Conservation (phyloP, 176 grass and related monocot species). For the Pharus latifolius region DNA sequence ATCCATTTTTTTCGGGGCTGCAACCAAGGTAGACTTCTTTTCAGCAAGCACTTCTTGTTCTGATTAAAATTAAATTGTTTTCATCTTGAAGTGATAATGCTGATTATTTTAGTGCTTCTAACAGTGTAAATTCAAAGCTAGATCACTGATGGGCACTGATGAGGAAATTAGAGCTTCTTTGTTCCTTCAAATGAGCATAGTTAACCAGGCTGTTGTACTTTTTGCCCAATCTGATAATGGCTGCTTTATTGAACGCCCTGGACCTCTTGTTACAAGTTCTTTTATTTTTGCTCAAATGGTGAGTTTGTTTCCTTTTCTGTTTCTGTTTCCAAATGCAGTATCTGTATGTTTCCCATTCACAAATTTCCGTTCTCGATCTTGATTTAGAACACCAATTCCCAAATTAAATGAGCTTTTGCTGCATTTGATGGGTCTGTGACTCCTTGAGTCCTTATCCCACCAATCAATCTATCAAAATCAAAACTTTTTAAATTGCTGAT, state of each 20-base stretch:
- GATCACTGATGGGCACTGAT: constrained; percentile 1
- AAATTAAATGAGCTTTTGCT: too few species aligned
- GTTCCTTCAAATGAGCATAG: constrained; percentile 31
- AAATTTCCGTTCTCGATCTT: too few species aligned
- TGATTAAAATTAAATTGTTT: not conserved
- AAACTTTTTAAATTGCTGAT: too few species aligned
- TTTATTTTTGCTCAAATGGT: constrained; percentile 25
- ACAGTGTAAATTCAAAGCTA: constrained; percentile 16
- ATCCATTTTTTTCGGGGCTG: constrained; percentile 13
- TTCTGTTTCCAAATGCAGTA: too few species aligned
- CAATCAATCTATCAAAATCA: too few species aligned
- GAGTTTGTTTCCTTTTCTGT: not conserved
- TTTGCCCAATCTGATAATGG: constrained; percentile 20
- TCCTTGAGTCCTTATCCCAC: too few species aligned
- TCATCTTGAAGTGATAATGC: not conserved
- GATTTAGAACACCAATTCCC: too few species aligned
- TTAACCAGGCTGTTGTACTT: constrained; percentile 24
- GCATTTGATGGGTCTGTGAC: too few species aligned
- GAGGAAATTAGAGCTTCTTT: constrained; percentile 31
- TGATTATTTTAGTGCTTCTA: constrained; percentile 10
- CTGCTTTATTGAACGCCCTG: constrained; percentile 6
- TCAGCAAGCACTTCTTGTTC: constrained; percentile 16
- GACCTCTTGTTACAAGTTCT: constrained; percentile 6
- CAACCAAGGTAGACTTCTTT: not conserved
- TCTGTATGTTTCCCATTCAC: too few species aligned